These are phyloP conservation scores for Pinus taeda DNA, from an alignment of 75 land plant species.

Conservation along the genomic window DNA sequence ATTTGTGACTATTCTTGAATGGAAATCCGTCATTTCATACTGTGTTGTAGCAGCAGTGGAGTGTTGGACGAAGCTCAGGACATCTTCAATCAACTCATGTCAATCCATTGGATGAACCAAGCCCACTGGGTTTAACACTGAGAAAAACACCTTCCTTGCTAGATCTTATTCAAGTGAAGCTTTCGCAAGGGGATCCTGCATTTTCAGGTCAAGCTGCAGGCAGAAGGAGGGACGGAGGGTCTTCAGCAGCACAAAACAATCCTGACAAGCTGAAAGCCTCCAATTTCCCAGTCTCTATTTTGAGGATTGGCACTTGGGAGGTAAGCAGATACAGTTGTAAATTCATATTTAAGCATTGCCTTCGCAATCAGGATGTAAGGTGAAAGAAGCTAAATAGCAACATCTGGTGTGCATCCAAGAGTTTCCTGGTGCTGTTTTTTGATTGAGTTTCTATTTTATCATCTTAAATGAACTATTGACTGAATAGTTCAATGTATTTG, in stretches of 20 bases:
- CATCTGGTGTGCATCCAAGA: not conserved
- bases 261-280: constrained; percentile 78
- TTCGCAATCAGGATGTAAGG: not conserved
- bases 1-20: not conserved
- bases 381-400: too few species aligned
- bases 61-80: not conserved
- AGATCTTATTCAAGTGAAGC: constrained; percentile 75
- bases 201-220: constrained; percentile 5
- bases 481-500: not conserved
- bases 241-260: constrained; percentile 19
- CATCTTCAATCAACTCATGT: constrained; percentile 17
- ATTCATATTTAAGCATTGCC: not conserved
- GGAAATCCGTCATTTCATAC: constrained; percentile 1
- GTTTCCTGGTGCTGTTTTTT: not conserved
- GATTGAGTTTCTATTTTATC: not conserved
- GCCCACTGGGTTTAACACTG: constrained; percentile 80
- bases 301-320: constrained; percentile 86
- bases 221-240: constrained; percentile 18
- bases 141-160: constrained; percentile 84
- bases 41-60: constrained; percentile 14
- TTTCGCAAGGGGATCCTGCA: constrained; percentile 22
- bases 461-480: not conserved
- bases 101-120: constrained; percentile 82
- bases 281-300: constrained; percentile 52
- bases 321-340: constrained; percentile 46